A percentile compares a stretch with the other conserved stretches of the same genome.
phyloP scores from a whole-genome alignment of 1,139 yeast genomes.

The Protomyces gravidus region DNA sequence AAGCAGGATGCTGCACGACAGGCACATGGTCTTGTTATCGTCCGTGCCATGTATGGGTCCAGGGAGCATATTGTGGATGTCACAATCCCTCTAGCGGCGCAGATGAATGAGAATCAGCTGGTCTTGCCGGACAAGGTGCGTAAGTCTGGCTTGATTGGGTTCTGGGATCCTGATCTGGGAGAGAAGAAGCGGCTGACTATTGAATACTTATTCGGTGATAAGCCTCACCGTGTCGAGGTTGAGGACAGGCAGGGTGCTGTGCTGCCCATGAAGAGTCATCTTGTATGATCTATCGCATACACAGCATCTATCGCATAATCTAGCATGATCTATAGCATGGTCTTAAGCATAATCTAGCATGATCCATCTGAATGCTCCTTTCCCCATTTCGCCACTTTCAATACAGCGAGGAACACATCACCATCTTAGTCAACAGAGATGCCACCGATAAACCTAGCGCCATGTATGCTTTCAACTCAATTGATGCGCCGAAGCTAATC shows the following conservation, averaged over 20 bases:
- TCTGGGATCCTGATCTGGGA: slow-evolving; percentile 32
- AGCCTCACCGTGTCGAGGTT: slow-evolving; percentile 27
- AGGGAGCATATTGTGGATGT: slow-evolving; percentile 23
- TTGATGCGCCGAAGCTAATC: not conserved
- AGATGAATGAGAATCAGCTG: slow-evolving; percentile 27
- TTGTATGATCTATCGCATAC: not conserved
- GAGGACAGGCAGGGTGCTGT: slow-evolving; percentile 29
- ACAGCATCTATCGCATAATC: not conserved
- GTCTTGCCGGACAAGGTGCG: slow-evolving; percentile 9
- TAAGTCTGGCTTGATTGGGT: slow-evolving; percentile 16
- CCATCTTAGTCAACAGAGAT: too few species aligned
- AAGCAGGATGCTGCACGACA: slow-evolving; percentile 16
- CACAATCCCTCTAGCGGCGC: slow-evolving; percentile 29
- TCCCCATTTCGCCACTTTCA: too few species aligned
- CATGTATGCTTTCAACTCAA: not conserved
- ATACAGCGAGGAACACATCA: too few species aligned
- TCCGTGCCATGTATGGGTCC: slow-evolving; percentile 12
- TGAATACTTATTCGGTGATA: slow-evolving; percentile 24
- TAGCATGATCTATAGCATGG: not conserved
- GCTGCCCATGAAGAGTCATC: slow-evolving; percentile 14
- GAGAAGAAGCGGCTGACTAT: slow-evolving; percentile 26
- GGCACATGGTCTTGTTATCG: slow-evolving; percentile 5
- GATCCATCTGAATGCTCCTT: too few species aligned
- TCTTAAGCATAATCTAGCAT: not conserved
- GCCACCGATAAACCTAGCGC: not conserved